Base-by-base conservation (phyloP, 129 eudicot genomes). In the Helichrysum umbraculigerum region DNA sequence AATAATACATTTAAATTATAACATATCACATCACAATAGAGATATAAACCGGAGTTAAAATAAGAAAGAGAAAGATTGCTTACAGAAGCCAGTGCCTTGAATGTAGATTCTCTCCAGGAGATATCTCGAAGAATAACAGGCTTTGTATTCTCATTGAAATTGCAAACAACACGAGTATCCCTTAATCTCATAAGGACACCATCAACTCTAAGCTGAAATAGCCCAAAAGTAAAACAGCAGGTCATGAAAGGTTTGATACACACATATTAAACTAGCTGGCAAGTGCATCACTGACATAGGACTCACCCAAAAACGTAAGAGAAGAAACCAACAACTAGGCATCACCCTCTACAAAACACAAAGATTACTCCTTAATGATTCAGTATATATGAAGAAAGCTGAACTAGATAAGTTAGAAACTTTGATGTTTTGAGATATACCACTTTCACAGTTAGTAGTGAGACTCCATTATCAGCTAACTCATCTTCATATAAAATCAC, bases 261-360 rank as follows among this genome's bases (percentile, higher is more conserved):
- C 61, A 29, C 68, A 29, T 80, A 17, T 39, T 7, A 37, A 66
- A 57, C 30, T 73, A 73, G 35, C 19, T 25, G 47, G 3, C 41
- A 58, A 69, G 59, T 59, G 54, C 50, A 70, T 29, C 41, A 58
- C 51, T 28, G 7, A 33, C 75, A 42, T 25, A 57, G 44, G 62
- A 88, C 97, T 87, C 87, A 94, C 98, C 98, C 98, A 94, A 84
- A 88, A 94, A 83, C 98, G 97, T 86, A 94, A 71, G 72, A 94
- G 97, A 84, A 94, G 90, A 84, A 88, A 94, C 98, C 98, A 94
- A 56, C 87, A 87, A 63, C 91, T 94, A n/a, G 98, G 96, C 98
- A 89, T 94, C 70, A 94, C 98, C 78, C 98, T 87, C 98, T 94
- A 83, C 82, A 87, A 82, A 78, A 58, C 44, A 33, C 71, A 80